Base-by-base conservation (phyloP, 768 basidiomycete species). In the Boletus patriciae region DNA sequence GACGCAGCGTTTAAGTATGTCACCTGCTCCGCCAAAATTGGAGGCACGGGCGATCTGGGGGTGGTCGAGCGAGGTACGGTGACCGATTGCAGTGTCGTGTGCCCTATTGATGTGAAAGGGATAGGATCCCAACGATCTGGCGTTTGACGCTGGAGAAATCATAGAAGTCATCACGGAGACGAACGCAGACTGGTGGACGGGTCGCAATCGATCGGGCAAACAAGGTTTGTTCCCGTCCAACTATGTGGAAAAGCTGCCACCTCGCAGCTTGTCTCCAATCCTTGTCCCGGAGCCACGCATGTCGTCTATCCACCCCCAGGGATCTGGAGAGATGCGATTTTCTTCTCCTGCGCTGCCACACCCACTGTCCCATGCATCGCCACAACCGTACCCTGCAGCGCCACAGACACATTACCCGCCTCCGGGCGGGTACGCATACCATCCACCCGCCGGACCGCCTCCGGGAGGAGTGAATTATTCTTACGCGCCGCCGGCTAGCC, bases 141-240 rank as follows among this genome's bases (percentile, higher is more conserved):
- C 83, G 1, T 92, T 96, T 75, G 71, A 72, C 19, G 73, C 80
- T 0, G 93, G 92, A 5, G 93, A 94, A 54, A 74, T 86, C 37
- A 84, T 96, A 55, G 88, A 92, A 57, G 80, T 96, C 57, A 73
- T 90, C 46, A 81, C 87, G 57, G 91, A 94, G 69, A 88, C 84
- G n/a, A 92, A 94, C 59, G 76, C 79, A 1, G 93, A 94, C 68
- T 94, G 93, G 93, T 96, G 92, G 92, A 87, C 80, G 34, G 92
- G 93, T n/a, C 77, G 77, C 58, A 66, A 80, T 61, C 62, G 62
- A 41, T 78, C 85, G 29, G 86, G 85, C 23, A 79, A 74, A 52
- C 79, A 86, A 46, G 92, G 88, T 3, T 73, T 94, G 43, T 91
- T 95, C 78, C 93, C 92, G 0, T 80, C 87, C 21, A 81, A 80